These are phyloP conservation scores for Pythium rishiriense DNA, from an alignment of 352 stramenopile species.

Conservation along the genomic window DNA sequence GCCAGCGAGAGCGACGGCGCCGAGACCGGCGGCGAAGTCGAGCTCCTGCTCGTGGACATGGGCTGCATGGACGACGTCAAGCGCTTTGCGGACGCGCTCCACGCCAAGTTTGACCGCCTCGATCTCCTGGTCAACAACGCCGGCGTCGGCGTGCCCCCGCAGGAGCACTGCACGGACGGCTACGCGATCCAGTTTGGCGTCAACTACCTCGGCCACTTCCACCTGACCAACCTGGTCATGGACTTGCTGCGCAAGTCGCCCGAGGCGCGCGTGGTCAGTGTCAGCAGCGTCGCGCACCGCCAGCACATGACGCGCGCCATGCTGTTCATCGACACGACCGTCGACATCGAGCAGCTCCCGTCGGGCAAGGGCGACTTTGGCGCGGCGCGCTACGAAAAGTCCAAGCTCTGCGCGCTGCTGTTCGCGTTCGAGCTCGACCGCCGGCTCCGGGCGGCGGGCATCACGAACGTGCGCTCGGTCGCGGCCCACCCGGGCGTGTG, in stretches of 20 bases:
- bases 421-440: constrained; percentile 55
- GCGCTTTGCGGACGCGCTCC: constrained; percentile 27
- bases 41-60: constrained; percentile 31
- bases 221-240: constrained; percentile 45
- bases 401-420: constrained; percentile 50
- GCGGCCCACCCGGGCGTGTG: constrained; percentile 17
- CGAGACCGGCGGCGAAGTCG: constrained; percentile 7
- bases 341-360: constrained; percentile 36
- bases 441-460: constrained; percentile 26
- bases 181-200: constrained; percentile 45
- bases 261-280: constrained; percentile 40
- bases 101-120: constrained; percentile 22
- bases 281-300: constrained; percentile 42
- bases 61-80: constrained; percentile 24
- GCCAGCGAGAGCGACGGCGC: not conserved
- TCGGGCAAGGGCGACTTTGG: constrained; percentile 23
- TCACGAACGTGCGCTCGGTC: constrained; percentile 40
- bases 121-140: constrained; percentile 40
- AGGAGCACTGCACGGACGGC: constrained; percentile 26
- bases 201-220: constrained; percentile 58
- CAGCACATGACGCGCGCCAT: constrained; percentile 20
- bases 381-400: constrained; percentile 39
- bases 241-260: constrained; percentile 28
- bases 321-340: not conserved
- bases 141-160: constrained; percentile 26